Base-by-base conservation (phyloP, 371 early-diverging fungal genomes). In the Actinomortierella ambigua region DNA sequence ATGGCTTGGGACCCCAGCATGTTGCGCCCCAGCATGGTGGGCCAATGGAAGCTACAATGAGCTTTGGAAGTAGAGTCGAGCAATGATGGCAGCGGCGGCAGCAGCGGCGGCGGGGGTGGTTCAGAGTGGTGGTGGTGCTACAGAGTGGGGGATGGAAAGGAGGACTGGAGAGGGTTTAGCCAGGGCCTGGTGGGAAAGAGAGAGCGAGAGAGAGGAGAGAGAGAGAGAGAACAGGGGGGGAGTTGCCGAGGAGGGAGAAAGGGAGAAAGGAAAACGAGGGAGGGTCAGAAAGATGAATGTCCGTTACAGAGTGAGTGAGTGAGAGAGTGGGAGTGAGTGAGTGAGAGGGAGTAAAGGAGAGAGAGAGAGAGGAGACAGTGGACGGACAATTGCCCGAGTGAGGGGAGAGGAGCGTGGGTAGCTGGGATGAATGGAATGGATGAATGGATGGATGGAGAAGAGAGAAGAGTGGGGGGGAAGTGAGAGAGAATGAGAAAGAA, bases 1-100 rank as follows among this genome's bases (percentile, higher is more conserved):
- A 73, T 73, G 54, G 75, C 75, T 47, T 40, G 44, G 18, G 75
- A 55, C 47, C 52, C 48, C 8, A 18, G 50, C 67, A 67, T 73
- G 44, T 59, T 42, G 17, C 26, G 42, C 34, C 34, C 34, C 34
- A 34, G 7, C 11, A 27, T 24, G 34, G 22, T 48, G 41, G n/a
- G 26, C 14, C 1, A 34, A 18, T 41, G 34, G 41, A 9, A 42
- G 47, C 15, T 57, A 28, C 15, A 39, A 22, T 18, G 49, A 22
- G 47, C 29, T 39, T 57, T 7, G 7, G 23, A 13, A 17, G 50
- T n/a, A 34, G 57, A 46, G 17, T 41, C 6, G 5, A 14, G 40
- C 23, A 15, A 24, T 18, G 15, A 20, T 42, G 15, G 20, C 23
- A n/a, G 3, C 26, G 44, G 26, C 14, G 13, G 29, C n/a, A 13